These are phyloP conservation scores for Evernia prunastri DNA, from an alignment of 495 filamentous ascomycete genomes.

Conservation along the genomic window DNA sequence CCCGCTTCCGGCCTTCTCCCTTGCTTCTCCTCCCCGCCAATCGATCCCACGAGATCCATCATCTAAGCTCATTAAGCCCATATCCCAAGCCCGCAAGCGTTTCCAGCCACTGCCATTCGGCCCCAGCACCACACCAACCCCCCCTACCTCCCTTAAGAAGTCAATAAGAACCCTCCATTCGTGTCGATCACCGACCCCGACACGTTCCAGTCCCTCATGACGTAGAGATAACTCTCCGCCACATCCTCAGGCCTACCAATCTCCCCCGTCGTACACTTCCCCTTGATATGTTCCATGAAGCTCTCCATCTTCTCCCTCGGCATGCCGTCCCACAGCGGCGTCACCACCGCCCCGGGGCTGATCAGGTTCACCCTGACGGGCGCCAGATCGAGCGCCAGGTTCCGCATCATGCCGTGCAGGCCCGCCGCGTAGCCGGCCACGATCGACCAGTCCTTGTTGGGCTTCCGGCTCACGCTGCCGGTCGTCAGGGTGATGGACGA, in stretches of 20 bases:
- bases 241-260: slow-evolving; percentile 50
- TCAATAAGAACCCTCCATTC: slow-evolving; percentile 35
- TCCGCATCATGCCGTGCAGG: slow-evolving; percentile 38
- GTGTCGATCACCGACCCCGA: slow-evolving; percentile 43
- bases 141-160: background rate
- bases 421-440: slow-evolving; percentile 36
- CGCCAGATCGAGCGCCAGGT: slow-evolving; percentile 50
- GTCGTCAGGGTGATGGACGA: slow-evolving; percentile 52
- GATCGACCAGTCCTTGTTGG: slow-evolving; percentile 42
- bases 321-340: slow-evolving; percentile 41
- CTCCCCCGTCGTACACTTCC: slow-evolving; percentile 37
- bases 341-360: slow-evolving; percentile 49
- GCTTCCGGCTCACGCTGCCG: slow-evolving; percentile 42
- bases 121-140: no score
- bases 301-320: slow-evolving; percentile 27
- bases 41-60: no score
- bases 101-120: background rate
- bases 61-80: no score
- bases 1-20: no score
- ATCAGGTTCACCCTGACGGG: slow-evolving; percentile 58
- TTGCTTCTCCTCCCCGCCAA: no score
- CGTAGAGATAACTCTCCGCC: slow-evolving; percentile 58
- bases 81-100: background rate
- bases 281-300: slow-evolving; percentile 28
- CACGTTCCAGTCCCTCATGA: slow-evolving; percentile 53